Evolutionary conservation across 805 yeast genomes (phyloP), one percentile per base, ranked within the genome.

Genomic region (Diddensiella santjacobensis): DNA sequence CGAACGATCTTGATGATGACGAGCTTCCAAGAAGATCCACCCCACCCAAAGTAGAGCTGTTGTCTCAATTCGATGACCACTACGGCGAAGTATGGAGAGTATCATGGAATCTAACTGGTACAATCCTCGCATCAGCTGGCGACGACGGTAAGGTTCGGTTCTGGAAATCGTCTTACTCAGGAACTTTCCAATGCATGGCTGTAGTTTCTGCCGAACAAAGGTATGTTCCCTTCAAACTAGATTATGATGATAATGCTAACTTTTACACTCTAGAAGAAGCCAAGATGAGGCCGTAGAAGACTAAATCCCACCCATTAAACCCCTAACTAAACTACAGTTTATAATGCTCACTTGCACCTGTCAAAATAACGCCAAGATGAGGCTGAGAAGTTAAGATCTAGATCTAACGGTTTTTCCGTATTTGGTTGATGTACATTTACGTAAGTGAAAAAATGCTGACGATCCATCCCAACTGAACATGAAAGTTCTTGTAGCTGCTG

Each of bases 71-170:
- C 54, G 81, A 75, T 51, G 93, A 85, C 62, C 96, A 87, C 62
- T 77, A 79, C 51, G 83, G 85, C 47, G 96, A 93, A 66, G 96
- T 93, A 1, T 93, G 99, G 99, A 78, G 90, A 35, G 98, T 93
- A 1, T 78, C 86, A 22, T 93, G 99, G 98, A 93, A 93, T 64
- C 66, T 83, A 40, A 87, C 98, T 0, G 59, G 59, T 3, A 87
- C 98, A 0, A 82, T 93, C 3, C 69, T 93, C 53, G 85, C 96
- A 56, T 83, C 93, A 41, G 88, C 97, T 3, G 98, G 99, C 17
- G 97, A 90, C 62, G 98, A 93, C 63, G 97, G 97, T 2, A 81
- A 83, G 54, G 83, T 91, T 3, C 72, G 96, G 58, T 73, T 93
- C 55, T 93, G 98, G 96, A 93, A 91, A 67, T 78, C 96, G 20